These are phyloP conservation scores for Herpetomonas tarakana DNA, from an alignment of 208 protist genomes.

Conservation along the genomic window DNA sequence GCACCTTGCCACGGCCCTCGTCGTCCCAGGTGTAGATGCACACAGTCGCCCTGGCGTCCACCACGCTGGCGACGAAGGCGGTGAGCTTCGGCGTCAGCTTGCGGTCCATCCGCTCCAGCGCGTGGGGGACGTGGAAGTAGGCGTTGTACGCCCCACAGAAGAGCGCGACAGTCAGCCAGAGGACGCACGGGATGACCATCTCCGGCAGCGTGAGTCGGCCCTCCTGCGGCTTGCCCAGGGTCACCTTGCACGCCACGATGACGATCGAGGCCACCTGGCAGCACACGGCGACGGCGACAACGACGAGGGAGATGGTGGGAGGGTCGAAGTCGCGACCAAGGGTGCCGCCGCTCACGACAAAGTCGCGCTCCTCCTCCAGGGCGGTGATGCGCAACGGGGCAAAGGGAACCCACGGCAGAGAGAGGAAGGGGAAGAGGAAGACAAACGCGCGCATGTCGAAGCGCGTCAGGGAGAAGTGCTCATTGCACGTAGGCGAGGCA, in stretches of 20 bases:
- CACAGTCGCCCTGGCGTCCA: conserved; percentile 59
- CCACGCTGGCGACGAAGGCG: conserved; percentile 61
- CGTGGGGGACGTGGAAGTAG: conserved; percentile 61
- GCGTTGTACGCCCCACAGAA: conserved; percentile 49
- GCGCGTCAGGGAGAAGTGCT: conserved; percentile 41
- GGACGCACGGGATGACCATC: conserved; percentile 59
- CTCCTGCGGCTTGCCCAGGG: conserved; percentile 34
- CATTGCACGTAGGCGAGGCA: conserved; percentile 43
- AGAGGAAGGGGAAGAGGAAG: conserved; percentile 80
- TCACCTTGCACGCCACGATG: conserved; percentile 39
- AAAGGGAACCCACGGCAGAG: conserved; percentile 46
- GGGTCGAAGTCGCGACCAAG: conserved; percentile 63
- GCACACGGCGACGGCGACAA: conserved; percentile 37
- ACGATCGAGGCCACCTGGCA: conserved; percentile 52
- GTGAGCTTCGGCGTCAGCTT: conserved; percentile 57
- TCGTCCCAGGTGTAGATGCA: conserved; percentile 81
- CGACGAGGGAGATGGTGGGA: conserved; percentile 40
- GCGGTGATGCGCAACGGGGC: conserved; percentile 47
- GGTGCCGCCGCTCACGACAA: conserved; percentile 73
- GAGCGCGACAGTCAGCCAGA: conserved; percentile 56
- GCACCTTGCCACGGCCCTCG: conserved; percentile 58
- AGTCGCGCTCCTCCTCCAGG: conserved; percentile 75
- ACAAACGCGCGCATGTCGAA: conserved; percentile 32
- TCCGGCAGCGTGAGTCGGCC: conserved; percentile 49
- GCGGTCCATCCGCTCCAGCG: conserved; percentile 67